Evolutionary conservation across 768 basidiomycete genomes (phyloP), one percentile per base, ranked within the genome.

Genomic region (Tylopilus vinaceipallidus): DNA sequence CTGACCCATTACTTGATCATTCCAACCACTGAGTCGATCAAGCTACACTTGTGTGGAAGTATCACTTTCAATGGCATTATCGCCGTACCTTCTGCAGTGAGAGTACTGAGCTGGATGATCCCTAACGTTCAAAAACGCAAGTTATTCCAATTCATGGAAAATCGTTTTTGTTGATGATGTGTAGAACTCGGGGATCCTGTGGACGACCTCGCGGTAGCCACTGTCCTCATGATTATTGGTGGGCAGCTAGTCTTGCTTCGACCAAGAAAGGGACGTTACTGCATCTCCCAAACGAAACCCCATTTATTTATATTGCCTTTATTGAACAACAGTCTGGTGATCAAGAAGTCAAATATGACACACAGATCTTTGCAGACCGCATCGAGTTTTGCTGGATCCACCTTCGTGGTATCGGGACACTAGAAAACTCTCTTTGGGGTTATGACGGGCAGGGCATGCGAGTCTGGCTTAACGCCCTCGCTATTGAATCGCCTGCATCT

Each of bases 351-450:
- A 91, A 86, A 59, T 99, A 99, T 62, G 95, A 98, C 69, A 86
- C 98, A 78, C 95, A 98, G 64, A 88, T 98, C 27, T 86, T 99
- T 37, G 93, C 95, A 0, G 92, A 97, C 53, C 82, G 86, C n/a
- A 91, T 98, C 56, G 95, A 99, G 64, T 94, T 97, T 63, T 99
- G 95, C 68, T 99, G 95, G 95, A 97, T 95, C 46, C 95, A 98
- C 73, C 75, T 99, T 36, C 83, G 88, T 33, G 95, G 95, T 2
- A 92, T 99, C 34, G 90, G 87, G 6, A 83, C 91, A 2, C 72
- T 99, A 40, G 95, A 98, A 65, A 99, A 99, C 70, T 98, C 95
- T 6, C 74, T 99, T 19, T 99, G 95, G 95, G 95, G 86, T 1
- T 99, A 91, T 66, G 95, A 98, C 56, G 95, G 94, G 3, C 77